Evolutionary conservation across 805 yeast species (phyloP).

Genomic region (Zygosaccharomyces lentus): DNA sequence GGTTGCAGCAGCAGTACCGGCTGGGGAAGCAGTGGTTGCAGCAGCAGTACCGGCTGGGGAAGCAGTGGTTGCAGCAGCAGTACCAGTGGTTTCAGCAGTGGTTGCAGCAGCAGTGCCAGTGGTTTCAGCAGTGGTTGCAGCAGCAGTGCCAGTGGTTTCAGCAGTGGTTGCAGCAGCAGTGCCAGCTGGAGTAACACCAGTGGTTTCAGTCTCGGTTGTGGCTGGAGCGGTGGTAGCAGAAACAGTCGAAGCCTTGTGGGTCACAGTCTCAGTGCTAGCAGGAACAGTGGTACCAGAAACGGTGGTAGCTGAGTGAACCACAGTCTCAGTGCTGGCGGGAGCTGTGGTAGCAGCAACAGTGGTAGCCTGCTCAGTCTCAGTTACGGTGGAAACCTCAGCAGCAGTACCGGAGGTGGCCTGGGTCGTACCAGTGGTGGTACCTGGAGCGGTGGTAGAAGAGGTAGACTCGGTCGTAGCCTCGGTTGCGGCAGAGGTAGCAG

Average conservation of each 20-base stretch:
- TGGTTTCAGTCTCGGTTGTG: neutral
- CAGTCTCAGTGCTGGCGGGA: constrained; percentile 2
- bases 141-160: constrained; percentile 6
- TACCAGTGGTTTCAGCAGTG: neutral
- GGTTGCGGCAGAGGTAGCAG: neutral
- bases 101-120: neutral
- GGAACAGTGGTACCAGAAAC: neutral
- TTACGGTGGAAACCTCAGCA: constrained; percentile 2
- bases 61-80: neutral
- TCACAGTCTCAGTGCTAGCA: neutral
- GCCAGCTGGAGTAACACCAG: constrained; percentile 4
- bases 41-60: neutral
- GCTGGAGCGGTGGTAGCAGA: neutral
- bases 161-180: neutral
- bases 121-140: constrained; percentile 3
- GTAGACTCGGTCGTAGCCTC: neutral
- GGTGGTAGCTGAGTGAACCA: neutral
- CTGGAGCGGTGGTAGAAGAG: neutral
- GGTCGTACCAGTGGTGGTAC: constrained; percentile 1
- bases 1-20: constrained; percentile 1
- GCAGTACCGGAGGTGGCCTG: constrained; percentile 1
- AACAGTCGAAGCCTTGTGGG: neutral
- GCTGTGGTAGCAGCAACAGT: neutral
- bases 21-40: neutral
- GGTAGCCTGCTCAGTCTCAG: neutral